These are phyloP conservation scores for Sarcomyxa edulis DNA, from an alignment of 768 basidiomycete species.

Conservation along the genomic window DNA sequence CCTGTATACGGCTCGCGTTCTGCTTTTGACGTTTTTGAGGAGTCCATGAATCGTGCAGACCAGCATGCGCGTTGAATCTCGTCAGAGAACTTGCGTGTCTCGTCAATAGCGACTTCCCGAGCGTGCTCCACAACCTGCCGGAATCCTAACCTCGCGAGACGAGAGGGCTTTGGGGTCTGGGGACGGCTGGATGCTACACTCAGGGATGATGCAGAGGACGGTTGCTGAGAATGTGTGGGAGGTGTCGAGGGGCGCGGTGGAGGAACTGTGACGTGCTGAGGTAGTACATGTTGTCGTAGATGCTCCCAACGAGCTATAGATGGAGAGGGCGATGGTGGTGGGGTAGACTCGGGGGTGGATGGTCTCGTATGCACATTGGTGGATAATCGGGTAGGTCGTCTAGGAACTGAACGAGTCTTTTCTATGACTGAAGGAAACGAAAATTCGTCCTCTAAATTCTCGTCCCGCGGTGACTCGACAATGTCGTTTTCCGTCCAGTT, in stretches of 20 bases:
- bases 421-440: too few relatives aligned
- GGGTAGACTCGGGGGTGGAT: constrained; percentile 44
- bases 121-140: constrained; percentile 64
- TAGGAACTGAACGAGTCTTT: too few relatives aligned
- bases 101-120: constrained; percentile 43
- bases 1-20: constrained; percentile 17
- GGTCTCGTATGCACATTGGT: constrained; percentile 10
- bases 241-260: constrained; percentile 20
- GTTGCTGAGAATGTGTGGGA: constrained; percentile 18
- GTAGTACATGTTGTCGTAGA: constrained; percentile 49
- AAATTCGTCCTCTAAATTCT: constrained; percentile 5
- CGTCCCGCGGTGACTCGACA: constrained; percentile 3
- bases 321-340: constrained; percentile 32
- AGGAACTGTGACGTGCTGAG: too few relatives aligned
- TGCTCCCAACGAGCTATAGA: constrained; percentile 46
- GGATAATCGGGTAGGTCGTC: constrained; percentile 9
- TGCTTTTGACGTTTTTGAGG: constrained; percentile 15
- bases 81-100: constrained; percentile 43
- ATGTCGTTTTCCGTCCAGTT: not conserved
- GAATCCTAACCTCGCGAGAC: constrained; percentile 48
- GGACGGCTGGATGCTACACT: constrained; percentile 17
- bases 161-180: constrained; percentile 44
- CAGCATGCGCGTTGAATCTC: constrained; percentile 55
- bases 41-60: constrained; percentile 43
- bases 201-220: constrained; percentile 20